Evolutionary conservation across 2,329 filamentous ascomycete species (phyloP), one percentile per base, ranked within the genome.

Genomic region (Pezicula radicicola): DNA sequence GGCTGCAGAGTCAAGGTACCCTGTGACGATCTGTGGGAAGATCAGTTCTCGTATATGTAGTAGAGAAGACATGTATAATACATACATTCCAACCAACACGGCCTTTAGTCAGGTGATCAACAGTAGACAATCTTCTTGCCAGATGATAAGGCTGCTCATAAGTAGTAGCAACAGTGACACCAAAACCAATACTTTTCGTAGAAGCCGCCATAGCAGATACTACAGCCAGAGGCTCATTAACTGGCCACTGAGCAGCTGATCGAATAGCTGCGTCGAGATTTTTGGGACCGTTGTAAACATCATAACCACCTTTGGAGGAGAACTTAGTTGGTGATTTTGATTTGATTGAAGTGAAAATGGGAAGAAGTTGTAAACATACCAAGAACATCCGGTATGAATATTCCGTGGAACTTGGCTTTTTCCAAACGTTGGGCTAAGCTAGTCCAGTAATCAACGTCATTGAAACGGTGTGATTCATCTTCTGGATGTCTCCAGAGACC

Each of bases 141-240:
- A 88, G 69, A 58, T 85, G 80, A 60, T 87, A 88, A 0, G 85
- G 85, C 63, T 83, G 77, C 62, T 88, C 84, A 55, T 88, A 88
- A 0, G 82, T 85, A 1, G 84, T 87, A 2, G 80, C 78, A 0
- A 83, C 77, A 0, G 85, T 88, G 0, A 88, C 80, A 0, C 83
- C 84, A 54, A 88, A 87, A 0, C 77, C 80, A 9, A 89, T 75
- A 53, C 73, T 84, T 55, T 79, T 77, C 0, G 85, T 88, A 0
- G 73, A 84, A 1, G 84, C 83, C 0, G 84, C 84, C 84, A 88
- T 87, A 2, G 84, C 83, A 4, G 83, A 75, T 0, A 88, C 72
- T 1, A 83, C 74, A 1, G 77, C 75, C 2, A 87, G 62, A 0
- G 84, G 84, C 61, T 88, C 84, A 54, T 84, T 85, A 6, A 87